Conservation (phyloP, 2,329 filamentous ascomycete species). For the Biscogniauxia marginata region DNA sequence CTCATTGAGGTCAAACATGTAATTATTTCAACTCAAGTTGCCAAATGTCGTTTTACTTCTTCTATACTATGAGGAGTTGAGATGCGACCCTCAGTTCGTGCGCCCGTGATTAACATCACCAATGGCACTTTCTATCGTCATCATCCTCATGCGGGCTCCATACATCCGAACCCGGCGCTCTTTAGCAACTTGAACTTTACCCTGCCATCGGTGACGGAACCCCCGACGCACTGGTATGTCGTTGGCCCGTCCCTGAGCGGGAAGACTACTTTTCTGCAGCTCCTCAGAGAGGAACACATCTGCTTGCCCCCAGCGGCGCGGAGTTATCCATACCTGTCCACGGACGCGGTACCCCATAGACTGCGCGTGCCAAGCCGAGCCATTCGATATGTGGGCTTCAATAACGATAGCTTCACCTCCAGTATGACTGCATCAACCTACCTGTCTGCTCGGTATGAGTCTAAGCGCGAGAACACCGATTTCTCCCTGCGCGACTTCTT, state of each 20-base stretch:
- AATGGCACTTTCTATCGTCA: conserved; percentile 82
- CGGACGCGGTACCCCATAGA: conserved; percentile 53
- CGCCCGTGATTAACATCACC: conserved; percentile 67
- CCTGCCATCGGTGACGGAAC: conserved; percentile 56
- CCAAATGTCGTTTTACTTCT: too few relatives aligned
- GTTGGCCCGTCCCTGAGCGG: conserved; percentile 76
- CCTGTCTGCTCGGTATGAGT: conserved; percentile 88
- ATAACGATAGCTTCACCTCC: conserved; percentile 63
- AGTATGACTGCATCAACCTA: conserved; percentile 71
- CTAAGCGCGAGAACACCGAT: conserved; percentile 79
- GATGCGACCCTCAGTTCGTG: conserved; percentile 36
- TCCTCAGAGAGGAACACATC: conserved; percentile 73
- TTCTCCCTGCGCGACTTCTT: conserved; percentile 82
- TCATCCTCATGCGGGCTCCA: conserved; percentile 57
- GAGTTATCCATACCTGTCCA: conserved; percentile 75
- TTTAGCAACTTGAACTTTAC: conserved; percentile 71
- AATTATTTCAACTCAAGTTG: not conserved
- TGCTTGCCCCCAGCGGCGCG: conserved; percentile 73
- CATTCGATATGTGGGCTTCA: conserved; percentile 89
- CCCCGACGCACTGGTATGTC: conserved; percentile 73
- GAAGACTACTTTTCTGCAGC: conserved; percentile 79
- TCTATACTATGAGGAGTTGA: conserved; percentile 41
- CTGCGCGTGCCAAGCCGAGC: conserved; percentile 63
- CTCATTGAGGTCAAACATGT: conserved; percentile 4
- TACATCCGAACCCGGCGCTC: conserved; percentile 65